Evolutionary conservation across 2,329 filamentous ascomycete genomes (phyloP), one percentile per base, ranked within the genome.

Genomic region (Lachnellula willkommii): DNA sequence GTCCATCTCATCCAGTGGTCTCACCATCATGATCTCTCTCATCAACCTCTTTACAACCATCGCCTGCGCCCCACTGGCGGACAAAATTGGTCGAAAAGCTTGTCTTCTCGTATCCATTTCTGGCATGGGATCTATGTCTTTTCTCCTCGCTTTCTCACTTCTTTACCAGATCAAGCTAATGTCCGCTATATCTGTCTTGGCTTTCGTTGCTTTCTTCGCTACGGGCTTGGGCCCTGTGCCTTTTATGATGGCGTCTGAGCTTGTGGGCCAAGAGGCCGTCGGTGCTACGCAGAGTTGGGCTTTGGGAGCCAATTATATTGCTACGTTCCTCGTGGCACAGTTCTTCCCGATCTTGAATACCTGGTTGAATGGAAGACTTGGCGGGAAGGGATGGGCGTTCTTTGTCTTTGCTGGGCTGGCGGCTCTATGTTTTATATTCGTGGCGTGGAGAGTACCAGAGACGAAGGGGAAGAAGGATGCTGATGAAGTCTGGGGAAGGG

Each of bases 171-270:
- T 88, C 63, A 87, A 92, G 66, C 73, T 89, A 2, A 74, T 96
- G 12, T 95, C 90, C 0, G 92, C 90, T 0, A 68, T 95, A 0
- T 84, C 90, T 0, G 91, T 95, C 0, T 77, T 96, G 11, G 74
- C 87, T 26, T 99, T 97, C 66, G 94, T 97, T 2, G 87, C 83
- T 4, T 90, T 88, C 67, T 99, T 96, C 65, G 94, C 89, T 0
- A 81, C 96, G 14, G 94, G 94, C 0, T 80, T 99, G 0, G 94
- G 94, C 0, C 94, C 94, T 0, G 90, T 99, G 0, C 94, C 94
- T 0, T 99, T 97, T 71, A 95, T 97, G 63, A 79, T 99, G 47
- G 87, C 92, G 0, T 92, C 89, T 1, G 94, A 97, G 72, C 81
- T 97, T 2, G 94, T 97, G 1, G 88, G 86, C 0, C 86, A 90